Conservation (phyloP, 2,329 filamentous ascomycete species). For the Neonectria coccinea region DNA sequence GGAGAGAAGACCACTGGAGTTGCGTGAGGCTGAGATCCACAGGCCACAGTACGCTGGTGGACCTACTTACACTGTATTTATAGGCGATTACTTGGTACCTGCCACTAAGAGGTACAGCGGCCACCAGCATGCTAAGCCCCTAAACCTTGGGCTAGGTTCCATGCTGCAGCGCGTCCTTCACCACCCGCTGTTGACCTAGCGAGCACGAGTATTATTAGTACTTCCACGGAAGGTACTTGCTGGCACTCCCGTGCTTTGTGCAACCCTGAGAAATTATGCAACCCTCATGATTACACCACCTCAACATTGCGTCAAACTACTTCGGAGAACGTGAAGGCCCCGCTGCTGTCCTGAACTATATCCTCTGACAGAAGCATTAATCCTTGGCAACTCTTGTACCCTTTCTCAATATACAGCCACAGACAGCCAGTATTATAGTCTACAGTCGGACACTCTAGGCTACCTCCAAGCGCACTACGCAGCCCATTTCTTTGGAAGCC, state of each 20-base stretch:
- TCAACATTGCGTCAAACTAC: not conserved
- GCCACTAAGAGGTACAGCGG: not conserved
- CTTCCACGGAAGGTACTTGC: not conserved
- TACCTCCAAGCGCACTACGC: not conserved
- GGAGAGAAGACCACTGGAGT: constrained; percentile 10
- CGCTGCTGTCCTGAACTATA: not conserved
- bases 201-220: no score
- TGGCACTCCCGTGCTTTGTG: not conserved
- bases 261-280: constrained; percentile 5
- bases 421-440: not conserved
- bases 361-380: not conserved
- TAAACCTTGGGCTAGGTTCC: not conserved
- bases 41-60: not conserved
- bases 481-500: not conserved
- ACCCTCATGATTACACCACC: not conserved
- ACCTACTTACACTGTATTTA: not conserved
- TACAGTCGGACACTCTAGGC: not conserved
- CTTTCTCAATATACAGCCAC: no score
- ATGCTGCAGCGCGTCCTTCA: not conserved
- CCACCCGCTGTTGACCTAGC: no score
- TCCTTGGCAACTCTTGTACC: not conserved
- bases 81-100: not conserved
- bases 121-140: not conserved
- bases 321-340: not conserved
- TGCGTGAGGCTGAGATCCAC: constrained; percentile 15